Conservation (phyloP, 2,329 filamentous ascomycete genomes). For the Cladorrhinum sp. region DNA sequence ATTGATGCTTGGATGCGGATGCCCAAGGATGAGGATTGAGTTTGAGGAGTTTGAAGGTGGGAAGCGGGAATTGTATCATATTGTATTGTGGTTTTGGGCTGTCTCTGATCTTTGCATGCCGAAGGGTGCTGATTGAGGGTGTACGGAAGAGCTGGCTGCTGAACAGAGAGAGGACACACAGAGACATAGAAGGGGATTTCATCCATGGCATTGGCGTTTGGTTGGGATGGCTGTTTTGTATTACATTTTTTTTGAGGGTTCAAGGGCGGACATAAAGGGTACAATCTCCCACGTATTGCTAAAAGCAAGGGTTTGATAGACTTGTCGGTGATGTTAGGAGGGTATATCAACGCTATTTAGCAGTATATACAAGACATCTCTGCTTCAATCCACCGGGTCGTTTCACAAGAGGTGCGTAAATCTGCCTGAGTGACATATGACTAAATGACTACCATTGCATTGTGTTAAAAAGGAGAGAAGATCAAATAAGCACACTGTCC, state of each 20-base stretch:
- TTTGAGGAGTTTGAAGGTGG: neutral
- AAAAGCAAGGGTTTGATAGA: neutral
- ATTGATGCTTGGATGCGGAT: conserved; percentile 91
- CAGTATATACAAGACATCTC: neutral
- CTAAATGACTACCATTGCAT: too few species aligned
- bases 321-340: neutral
- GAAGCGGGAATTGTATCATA: neutral
- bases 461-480: too few species aligned
- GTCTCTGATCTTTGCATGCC: neutral
- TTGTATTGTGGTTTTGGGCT: neutral
- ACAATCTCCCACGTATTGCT: neutral
- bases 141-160: neutral
- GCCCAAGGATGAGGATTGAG: conserved; percentile 56
- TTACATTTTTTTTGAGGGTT: neutral
- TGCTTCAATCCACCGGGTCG: neutral
- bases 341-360: neutral
- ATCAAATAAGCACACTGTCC: neutral
- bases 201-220: neutral
- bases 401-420: too few species aligned
- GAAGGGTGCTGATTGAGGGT: neutral
- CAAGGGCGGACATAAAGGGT: neutral
- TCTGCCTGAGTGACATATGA: too few species aligned
- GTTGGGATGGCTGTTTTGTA: neutral
- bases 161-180: neutral
- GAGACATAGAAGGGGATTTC: neutral